Base-by-base conservation (phyloP, 768 basidiomycete species). In the Boletus speciosus region DNA sequence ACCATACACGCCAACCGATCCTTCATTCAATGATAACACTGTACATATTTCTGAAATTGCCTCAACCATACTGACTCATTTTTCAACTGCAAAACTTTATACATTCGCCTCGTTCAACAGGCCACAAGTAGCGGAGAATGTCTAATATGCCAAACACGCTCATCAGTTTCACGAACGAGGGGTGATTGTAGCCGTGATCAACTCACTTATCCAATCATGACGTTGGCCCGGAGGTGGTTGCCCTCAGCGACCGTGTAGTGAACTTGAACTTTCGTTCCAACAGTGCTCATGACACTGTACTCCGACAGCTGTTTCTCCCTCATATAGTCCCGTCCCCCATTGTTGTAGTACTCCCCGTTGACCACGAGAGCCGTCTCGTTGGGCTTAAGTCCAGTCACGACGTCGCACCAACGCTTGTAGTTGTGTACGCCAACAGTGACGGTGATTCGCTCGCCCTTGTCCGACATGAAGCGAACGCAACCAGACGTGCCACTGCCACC, bases 401-500 rank as follows among this genome's bases (percentile, higher is more conserved):
- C 66, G 55, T 76, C 74, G 61, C 66, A 62, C 76, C 76, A 77
- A 6, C 67, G 60, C 55, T 67, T 68, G 63, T 70, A 67, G 64
- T 72, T 72, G 66, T 77, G 70, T 25, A 76, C 65, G 1, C 78
- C 76, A 23, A 76, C 37, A 14, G 65, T 65, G 55, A 72, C 57
- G 27, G 73, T 47, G 66, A 73, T 69, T 11, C 43, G 52, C 48
- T 75, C 73, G 51, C 63, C 68, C 8, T 46, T 60, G 43, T 65
- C 63, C 7, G 61, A 56, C 31, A 37, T 31, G 61, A 76, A 67
- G 51, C 72, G 73, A 16, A 78, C 47, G 6, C 64, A 62, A 10
- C 76, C 73, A 14, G 73, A 76, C 0, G 73, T 76, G 39, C 74
- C 76, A 53, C 75, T 77, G 6, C 66, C 69, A 34, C 59, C 63